Evolutionary conservation across 768 basidiomycete genomes (phyloP).

Genomic region (Lactifluus pinguis): DNA sequence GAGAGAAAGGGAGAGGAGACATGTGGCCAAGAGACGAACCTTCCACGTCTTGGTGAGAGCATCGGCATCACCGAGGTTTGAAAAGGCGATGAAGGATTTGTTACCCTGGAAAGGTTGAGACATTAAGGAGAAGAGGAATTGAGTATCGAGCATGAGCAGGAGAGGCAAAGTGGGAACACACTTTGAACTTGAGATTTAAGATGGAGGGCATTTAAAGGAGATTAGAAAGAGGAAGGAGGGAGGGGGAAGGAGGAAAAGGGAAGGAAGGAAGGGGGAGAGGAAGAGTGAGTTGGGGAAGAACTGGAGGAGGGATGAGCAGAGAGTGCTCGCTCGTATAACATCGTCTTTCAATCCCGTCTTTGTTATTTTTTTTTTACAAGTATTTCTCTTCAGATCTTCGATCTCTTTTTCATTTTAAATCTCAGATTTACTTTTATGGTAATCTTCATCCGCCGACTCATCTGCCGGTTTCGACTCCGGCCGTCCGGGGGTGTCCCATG

Average conservation of each 20-base stretch:
- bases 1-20: conserved; percentile 5
- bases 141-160: conserved; percentile 10
- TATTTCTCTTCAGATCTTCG: not conserved
- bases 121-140: conserved; percentile 19
- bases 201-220: conserved; percentile 62
- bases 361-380: too few species aligned
- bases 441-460: not conserved
- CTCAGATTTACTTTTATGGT: not conserved
- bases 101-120: conserved; percentile 48
- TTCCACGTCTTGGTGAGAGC: conserved; percentile 88
- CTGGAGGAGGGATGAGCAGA: not conserved
- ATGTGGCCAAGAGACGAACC: conserved; percentile 32
- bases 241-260: not conserved
- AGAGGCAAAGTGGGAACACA: conserved; percentile 23
- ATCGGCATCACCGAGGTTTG: conserved; percentile 78
- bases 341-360: too few species aligned
- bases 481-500: not conserved
- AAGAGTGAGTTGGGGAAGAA: not conserved
- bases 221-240: not conserved
- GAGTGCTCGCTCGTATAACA: not conserved
- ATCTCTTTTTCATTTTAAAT: not conserved
- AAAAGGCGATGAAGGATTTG: conserved; percentile 92
- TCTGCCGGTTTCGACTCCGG: not conserved
- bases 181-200: conserved; percentile 84
- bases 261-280: not conserved